A percentile compares a stretch with the other conserved stretches of the same genome.
Conservation (phyloP, 202 grass and related monocot species). For the Miscanthus sacchariflorus region DNA sequence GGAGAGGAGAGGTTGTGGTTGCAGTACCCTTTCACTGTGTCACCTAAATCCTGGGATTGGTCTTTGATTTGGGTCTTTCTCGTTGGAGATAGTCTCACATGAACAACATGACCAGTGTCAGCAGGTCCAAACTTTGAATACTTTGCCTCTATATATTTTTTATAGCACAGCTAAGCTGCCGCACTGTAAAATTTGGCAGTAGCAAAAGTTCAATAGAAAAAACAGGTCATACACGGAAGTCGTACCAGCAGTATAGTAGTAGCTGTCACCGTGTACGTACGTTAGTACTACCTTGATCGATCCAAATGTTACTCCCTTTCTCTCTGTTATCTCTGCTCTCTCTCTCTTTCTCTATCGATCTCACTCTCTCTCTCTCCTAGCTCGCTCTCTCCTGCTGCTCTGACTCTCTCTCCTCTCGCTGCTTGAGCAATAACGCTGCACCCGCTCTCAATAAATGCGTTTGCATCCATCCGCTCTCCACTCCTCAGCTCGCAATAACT, state of each 20-base stretch:
- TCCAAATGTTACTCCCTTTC: too few relatives aligned
- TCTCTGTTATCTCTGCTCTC: too few relatives aligned
- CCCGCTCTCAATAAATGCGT: conserved; percentile 89
- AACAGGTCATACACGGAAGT: neutral
- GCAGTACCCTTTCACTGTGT: too few relatives aligned
- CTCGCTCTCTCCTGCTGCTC: neutral
- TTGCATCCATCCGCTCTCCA: conserved; percentile 87
- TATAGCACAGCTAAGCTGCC: neutral
- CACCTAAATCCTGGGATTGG: too few relatives aligned
- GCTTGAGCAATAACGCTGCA: conserved; percentile 62
- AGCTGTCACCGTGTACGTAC: conserved; percentile 25
- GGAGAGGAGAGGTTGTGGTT: too few relatives aligned
- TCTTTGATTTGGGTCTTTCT: too few relatives aligned
- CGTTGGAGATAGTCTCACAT: neutral
- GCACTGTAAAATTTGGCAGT: conserved; percentile 34
- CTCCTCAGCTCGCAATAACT: conserved; percentile 80
- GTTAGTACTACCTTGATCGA: conserved; percentile 1
- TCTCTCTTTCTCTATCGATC: too few relatives aligned
- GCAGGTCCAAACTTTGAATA: conserved; percentile 4
- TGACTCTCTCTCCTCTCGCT: neutral
- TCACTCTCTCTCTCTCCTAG: neutral
- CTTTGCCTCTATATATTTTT: neutral
- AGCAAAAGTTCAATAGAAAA: neutral
- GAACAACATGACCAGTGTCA: conserved; percentile 25
- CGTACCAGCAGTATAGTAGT: neutral